These are phyloP conservation scores for Fusarium sp. DNA, from an alignment of 2,329 filamentous ascomycete species.

Conservation along the genomic window DNA sequence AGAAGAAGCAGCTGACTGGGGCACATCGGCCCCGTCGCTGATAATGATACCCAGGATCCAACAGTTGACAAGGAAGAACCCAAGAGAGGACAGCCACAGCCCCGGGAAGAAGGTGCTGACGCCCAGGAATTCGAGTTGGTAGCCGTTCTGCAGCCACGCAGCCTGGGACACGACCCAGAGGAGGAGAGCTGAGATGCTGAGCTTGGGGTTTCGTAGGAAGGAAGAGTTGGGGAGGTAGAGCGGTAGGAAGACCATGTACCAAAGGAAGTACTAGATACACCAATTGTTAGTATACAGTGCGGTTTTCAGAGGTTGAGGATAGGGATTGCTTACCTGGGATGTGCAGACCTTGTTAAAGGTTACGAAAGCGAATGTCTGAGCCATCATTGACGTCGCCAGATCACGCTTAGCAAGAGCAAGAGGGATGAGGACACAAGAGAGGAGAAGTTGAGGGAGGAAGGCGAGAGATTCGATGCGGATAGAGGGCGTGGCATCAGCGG, in stretches of 20 bases:
- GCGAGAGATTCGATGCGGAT: constrained; percentile 80
- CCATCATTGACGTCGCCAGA: constrained; percentile 86
- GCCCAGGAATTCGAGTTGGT: constrained; percentile 82
- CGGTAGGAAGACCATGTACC: constrained; percentile 95
- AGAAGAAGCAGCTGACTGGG: neutral
- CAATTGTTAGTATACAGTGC: constrained; percentile 18
- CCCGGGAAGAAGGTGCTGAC: constrained; percentile 86
- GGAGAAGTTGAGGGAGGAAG: constrained; percentile 87
- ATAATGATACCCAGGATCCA: constrained; percentile 89
- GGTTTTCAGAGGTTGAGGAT: neutral
- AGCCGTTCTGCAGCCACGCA: constrained; percentile 81
- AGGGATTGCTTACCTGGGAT: constrained; percentile 76
- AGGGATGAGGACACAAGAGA: constrained; percentile 82
- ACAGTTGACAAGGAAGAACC: constrained; percentile 87
- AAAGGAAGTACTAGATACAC: constrained; percentile 85
- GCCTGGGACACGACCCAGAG: constrained; percentile 84
- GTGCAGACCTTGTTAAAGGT: constrained; percentile 99
- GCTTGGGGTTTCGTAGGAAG: constrained; percentile 68
- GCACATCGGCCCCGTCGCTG: constrained; percentile 62
- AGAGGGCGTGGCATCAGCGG: constrained; percentile 49
- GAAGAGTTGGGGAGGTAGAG: constrained; percentile 88
- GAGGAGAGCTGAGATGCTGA: constrained; percentile 73
- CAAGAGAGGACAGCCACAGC: constrained; percentile 79
- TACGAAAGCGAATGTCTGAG: constrained; percentile 97
- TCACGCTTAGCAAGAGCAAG: constrained; percentile 83